A percentile compares a stretch with the other conserved stretches of the same genome.
Conservation (phyloP, 2,329 filamentous ascomycete species). For the Fusarium tanahbumbuense region DNA sequence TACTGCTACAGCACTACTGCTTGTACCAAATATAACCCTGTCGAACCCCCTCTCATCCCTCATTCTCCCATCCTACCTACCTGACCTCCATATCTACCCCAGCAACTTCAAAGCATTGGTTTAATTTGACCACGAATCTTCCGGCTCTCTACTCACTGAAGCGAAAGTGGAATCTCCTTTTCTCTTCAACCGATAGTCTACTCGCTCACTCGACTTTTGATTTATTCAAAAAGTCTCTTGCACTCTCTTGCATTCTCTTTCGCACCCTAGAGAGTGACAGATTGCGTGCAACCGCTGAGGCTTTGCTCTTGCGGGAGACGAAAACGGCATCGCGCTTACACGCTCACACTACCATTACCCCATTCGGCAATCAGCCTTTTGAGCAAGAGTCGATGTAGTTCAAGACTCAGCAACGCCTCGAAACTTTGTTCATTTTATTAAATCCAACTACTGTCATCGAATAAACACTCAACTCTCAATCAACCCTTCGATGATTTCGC, state of each 20-base stretch:
- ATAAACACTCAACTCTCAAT: neutral
- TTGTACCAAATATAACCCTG: conserved; percentile 39
- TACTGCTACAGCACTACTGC: neutral
- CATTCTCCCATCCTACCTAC: conserved; percentile 17
- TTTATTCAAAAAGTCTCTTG: conserved; percentile 16
- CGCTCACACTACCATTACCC: conserved; percentile 43
- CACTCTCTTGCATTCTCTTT: conserved; percentile 4
- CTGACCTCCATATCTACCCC: conserved; percentile 13
- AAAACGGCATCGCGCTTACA: conserved; percentile 46
- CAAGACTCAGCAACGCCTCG: conserved; percentile 26
- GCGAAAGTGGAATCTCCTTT: conserved; percentile 35
- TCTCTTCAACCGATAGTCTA: neutral
- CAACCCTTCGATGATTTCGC: conserved; percentile 14
- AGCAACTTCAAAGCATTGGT: conserved; percentile 11
- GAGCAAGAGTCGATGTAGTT: conserved; percentile 32
- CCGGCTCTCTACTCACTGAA: conserved; percentile 20
- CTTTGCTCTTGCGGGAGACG: conserved; percentile 32
- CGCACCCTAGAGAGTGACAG: neutral
- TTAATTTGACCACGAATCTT: conserved; percentile 40
- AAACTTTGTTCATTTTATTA: conserved; percentile 2
- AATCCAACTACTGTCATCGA: neutral
- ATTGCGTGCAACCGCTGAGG: conserved; percentile 33
- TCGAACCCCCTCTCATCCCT: conserved; percentile 14
- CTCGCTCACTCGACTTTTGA: neutral
- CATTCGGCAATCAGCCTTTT: conserved; percentile 29